Conservation (phyloP, 73 alveolate species). For the Effrenium voratum region DNA sequence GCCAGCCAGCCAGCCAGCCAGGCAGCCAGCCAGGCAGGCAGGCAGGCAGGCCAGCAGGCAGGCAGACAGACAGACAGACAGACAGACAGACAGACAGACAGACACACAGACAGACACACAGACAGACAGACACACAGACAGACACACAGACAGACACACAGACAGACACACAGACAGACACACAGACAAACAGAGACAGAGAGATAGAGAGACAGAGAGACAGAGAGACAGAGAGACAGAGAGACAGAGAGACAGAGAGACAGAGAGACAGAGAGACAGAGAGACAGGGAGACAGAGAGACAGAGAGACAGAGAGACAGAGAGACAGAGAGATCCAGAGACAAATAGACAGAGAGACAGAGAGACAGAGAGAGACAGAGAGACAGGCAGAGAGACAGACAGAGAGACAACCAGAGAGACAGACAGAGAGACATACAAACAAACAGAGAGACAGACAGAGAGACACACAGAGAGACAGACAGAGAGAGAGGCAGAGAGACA, state of each 20-base stretch:
- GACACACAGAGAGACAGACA: constrained; percentile 16
- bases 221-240: constrained; percentile 9
- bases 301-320: constrained; percentile 25
- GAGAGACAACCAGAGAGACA: neutral
- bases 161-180: constrained; percentile 43
- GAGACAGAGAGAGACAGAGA: constrained; percentile 19
- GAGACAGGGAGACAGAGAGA: constrained; percentile 27
- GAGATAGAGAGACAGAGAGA: constrained; percentile 25
- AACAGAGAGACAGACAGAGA: neutral
- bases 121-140: constrained; percentile 40
- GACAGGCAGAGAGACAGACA: neutral
- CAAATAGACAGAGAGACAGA: constrained; percentile 18
- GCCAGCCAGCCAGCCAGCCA: neutral
- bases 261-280: constrained; percentile 25
- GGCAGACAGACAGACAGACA: constrained; percentile 31
- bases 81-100: constrained; percentile 43
- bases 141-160: constrained; percentile 21
- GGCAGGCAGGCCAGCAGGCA: neutral
- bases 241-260: constrained; percentile 29
- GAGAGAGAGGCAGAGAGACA: constrained; percentile 22
- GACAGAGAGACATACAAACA: neutral
- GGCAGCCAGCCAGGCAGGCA: neutral
- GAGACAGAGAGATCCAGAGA: constrained; percentile 19
- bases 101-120: constrained; percentile 37
- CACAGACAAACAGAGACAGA: constrained; percentile 24